Evolutionary conservation across 257 asterid species (phyloP), one percentile per base, ranked within the genome.

Genomic region (Hygrophila difformis): DNA sequence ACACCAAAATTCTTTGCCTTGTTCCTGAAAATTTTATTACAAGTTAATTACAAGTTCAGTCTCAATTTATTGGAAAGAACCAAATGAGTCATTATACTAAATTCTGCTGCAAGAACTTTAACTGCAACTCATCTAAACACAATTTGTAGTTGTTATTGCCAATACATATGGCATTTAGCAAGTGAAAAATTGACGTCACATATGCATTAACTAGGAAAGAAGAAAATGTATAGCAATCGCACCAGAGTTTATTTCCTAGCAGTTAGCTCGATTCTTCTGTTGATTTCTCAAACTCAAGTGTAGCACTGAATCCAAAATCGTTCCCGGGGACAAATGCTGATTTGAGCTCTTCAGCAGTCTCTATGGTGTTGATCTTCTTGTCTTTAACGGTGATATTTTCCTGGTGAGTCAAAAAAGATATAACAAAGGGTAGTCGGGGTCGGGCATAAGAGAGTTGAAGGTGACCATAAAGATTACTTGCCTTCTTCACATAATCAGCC

Each of bases 221-320:
- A n/a, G n/a, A n/a, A n/a, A n/a, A n/a, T n/a, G n/a, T n/a, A n/a
- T n/a, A n/a, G n/a, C n/a, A n/a, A n/a, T n/a, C n/a, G n/a, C n/a
- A n/a, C n/a, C n/a, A n/a, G n/a, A n/a, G n/a, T n/a, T n/a, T n/a
- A n/a, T n/a, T n/a, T n/a, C n/a, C n/a, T n/a, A n/a, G 31, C 67
- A 17, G 40, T 47, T 20, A 19, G 24, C 61, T 39, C 8, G n/a
- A n/a, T n/a, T n/a, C n/a, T n/a, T n/a, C n/a, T n/a, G n/a, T n/a
- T n/a, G 75, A 23, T 50, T 49, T 65, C 62, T 74, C 82, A 38
- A 79, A 76, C 69, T 79, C 82, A 17, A 87, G 53, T 6, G 57
- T 75, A 34, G 96, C 96, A 39, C 61, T 77, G 64, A 87, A 82
- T 38, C 94, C 91, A 51, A 87, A 87, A 37, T 55, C 75, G 39